These are phyloP conservation scores for Zymoseptoria tritici DNA, from an alignment of 2,329 filamentous ascomycete genomes.

Conservation along the genomic window DNA sequence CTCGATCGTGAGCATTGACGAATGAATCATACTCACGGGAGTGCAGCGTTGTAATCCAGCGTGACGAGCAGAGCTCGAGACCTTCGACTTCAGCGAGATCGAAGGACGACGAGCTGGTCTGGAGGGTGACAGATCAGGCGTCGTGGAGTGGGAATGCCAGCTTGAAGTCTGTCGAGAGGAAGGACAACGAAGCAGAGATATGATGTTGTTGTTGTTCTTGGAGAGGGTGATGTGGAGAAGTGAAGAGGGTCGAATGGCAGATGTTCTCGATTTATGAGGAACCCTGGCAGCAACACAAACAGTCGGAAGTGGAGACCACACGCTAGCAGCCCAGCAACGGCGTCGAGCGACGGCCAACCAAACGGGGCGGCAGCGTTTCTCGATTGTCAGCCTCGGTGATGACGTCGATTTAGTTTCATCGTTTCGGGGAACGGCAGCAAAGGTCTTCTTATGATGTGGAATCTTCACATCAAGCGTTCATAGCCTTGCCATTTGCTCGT, in stretches of 20 bases:
- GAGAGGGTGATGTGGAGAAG: neutral
- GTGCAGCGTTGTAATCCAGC: conserved; percentile 99
- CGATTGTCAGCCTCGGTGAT: neutral
- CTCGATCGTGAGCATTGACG: neutral
- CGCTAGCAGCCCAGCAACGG: neutral
- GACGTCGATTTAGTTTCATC: neutral
- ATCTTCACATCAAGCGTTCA: neutral
- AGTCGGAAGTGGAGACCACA: neutral
- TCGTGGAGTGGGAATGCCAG: neutral
- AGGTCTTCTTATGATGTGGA: neutral
- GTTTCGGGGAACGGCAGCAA: neutral
- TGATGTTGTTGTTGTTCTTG: neutral
- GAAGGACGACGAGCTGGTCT: conserved; percentile 20
- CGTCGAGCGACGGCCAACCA: neutral
- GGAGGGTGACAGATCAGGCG: neutral
- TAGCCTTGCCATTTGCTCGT: neutral
- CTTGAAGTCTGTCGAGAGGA: conserved; percentile 1
- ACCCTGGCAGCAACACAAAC: neutral
- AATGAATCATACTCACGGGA: conserved; percentile 49
- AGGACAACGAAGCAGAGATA: conserved; percentile 1
- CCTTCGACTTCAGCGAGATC: conserved; percentile 42
- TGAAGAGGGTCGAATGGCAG: neutral
- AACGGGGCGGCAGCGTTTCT: neutral
- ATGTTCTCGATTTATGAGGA: neutral
- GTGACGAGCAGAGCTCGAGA: conserved; percentile 78